These are phyloP conservation scores for Rhizopogon parksii DNA, from an alignment of 1,284 basidiomycete species.

Conservation along the genomic window DNA sequence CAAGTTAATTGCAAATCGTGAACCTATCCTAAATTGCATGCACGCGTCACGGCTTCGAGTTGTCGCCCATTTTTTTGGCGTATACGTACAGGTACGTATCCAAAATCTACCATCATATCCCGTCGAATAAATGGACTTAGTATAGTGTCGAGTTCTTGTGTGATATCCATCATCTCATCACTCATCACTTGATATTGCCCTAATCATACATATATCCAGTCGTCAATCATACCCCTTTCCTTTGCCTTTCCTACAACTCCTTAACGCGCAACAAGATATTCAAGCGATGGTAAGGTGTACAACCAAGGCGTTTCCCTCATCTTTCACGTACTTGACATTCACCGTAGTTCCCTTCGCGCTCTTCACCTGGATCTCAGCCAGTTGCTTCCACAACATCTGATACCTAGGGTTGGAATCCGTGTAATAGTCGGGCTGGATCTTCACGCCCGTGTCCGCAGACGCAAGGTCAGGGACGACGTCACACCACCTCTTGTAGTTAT, in stretches of 20 bases:
- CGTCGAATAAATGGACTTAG: no score
- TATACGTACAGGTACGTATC: no score
- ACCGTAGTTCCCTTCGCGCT: slow-evolving; percentile 6
- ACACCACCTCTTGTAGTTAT: slow-evolving; percentile 36
- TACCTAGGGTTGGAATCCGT: slow-evolving; percentile 3
- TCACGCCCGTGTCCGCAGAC: slow-evolving; percentile 19
- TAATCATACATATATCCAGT: no score
- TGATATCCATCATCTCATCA: no score
- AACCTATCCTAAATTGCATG: no score
- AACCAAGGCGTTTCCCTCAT: background rate
- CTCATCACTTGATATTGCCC: no score
- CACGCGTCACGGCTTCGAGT: no score
- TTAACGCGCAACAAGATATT: background rate
- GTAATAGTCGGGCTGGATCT: slow-evolving; percentile 29
- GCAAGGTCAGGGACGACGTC: slow-evolving; percentile 29
- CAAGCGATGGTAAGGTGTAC: background rate
- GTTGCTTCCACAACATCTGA: slow-evolving; percentile 19
- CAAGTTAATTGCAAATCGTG: no score
- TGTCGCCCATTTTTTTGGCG: no score
- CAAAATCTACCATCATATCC: no score
- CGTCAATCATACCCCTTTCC: no score
- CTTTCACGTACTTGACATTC: slow-evolving; percentile 3
- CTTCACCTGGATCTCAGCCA: background rate
- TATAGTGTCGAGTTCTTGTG: no score
- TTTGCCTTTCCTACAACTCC: background rate